Base-by-base conservation (phyloP, 2,329 filamentous ascomycete genomes). In the Xylaria sp. region DNA sequence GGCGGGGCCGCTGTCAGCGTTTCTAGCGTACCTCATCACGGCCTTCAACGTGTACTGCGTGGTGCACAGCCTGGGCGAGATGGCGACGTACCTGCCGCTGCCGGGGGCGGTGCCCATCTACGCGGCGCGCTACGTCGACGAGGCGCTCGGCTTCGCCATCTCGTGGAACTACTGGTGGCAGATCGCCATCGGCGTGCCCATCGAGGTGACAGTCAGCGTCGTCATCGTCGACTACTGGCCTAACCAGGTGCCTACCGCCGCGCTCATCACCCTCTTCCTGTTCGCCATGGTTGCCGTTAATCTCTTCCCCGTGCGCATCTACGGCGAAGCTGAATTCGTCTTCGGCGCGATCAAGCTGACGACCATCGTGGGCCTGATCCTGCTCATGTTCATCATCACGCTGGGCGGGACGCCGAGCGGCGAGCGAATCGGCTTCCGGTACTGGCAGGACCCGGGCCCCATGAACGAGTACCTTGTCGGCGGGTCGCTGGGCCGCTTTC, bases 51-150 rank as follows among this genome's bases (percentile, higher is more conserved):
- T 83, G n/a, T 82, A 76, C 68, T 80, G 78, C 52, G 80, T 83
- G 29, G 80, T 82, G 58, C 75, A 76, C 63, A 74, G 75, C 69
- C 82, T 88, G 56, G 81, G 80, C 19, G 84, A 86, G 73, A 84
- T 89, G 77, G 84, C 85, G 21, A 81, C 86, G 31, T 88, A 85
- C 78, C 80, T 89, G 53, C 84, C 86, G 3, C 74, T 87, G 64
- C 78, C 84, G 27, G 81, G 83, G n/a, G 81, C 81, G 4, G 79
- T 84, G 7, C 78, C 81, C 4, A 73, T 81, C 23, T 84, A 83
- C 51, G 80, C 81, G 9, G 74, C 78, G 17, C 77, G 80, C n/a
- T 82, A 77, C 58, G 79, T 81, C 49, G 79, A 82, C 57, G 77
- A 79, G 35, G 78, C 79, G 1, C 73, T 80, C 8, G 80, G 78